Evolutionary conservation across 1,284 basidiomycete species (phyloP), one percentile per base, ranked within the genome.

Genomic region (Leccinum subfulvum): DNA sequence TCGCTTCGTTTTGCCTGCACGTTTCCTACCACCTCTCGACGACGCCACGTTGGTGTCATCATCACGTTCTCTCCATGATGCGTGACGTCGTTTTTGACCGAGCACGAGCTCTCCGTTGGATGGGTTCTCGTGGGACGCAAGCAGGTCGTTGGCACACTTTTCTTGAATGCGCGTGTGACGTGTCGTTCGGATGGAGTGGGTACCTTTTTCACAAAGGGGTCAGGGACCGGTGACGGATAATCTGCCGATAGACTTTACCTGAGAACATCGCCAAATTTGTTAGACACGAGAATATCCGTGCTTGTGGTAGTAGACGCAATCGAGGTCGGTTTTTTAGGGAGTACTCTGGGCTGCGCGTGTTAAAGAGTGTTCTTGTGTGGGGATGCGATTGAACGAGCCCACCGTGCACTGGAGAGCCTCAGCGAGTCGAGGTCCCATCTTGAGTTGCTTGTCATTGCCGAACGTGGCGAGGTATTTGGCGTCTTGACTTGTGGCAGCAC

Each of bases 221-320:
- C 53, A 61, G 58, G 18, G 23, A 33, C 53, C 9, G 4, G n/a
- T 55, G 30, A 33, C 10, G 10, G 23, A 33, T 18, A 6, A 33
- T 23, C 14, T 28, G 21, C 16, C 21, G 21, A 56, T 56, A 21
- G 33, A 16, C 0, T 56, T 30, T 61, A 88, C 90, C 85, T 86
- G 77, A 92, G 93, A 16, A 94, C 82, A 69, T 95, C 93, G 0
- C 93, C 92, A 67, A 94, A 94, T 73, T 94, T 94, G 76, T 95
- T 93, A n/a, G 87, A 83, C 14, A 87, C 85, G 14, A 91, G 77
- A 66, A 91, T 87, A 14, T 87, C 79, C 0, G 80, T 80, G 58
- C 87, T 81, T 14, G 71, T 76, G 0, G 21, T 21, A 21, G 85
- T 87, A 68, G 94, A 86, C 1, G 72, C 69, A 44, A 94, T 73